Conservation (phyloP, 2,329 filamentous ascomycete genomes). For the Penicillium italicum region DNA sequence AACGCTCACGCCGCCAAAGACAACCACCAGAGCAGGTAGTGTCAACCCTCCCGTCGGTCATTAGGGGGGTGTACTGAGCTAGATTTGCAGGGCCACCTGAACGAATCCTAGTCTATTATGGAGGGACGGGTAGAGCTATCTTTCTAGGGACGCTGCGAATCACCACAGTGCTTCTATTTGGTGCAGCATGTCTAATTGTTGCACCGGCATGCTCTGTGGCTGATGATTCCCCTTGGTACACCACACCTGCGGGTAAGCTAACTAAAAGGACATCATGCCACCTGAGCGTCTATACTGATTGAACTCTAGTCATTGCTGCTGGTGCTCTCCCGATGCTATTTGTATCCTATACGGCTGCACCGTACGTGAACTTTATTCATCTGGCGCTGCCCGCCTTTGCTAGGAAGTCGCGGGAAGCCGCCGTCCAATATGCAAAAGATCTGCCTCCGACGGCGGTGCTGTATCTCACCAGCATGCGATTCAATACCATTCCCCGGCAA, state of each 20-base stretch:
- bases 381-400: constrained; percentile 65
- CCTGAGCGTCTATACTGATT: neutral
- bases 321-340: constrained; percentile 64
- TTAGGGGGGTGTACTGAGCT: constrained; percentile 8
- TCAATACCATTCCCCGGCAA: constrained; percentile 42
- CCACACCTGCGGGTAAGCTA: constrained; percentile 41
- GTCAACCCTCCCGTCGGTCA: too few relatives aligned
- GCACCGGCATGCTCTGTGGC: constrained; percentile 55
- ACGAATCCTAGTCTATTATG: constrained; percentile 68
- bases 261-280: neutral
- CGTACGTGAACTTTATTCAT: constrained; percentile 70
- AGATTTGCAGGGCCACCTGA: constrained; percentile 35
- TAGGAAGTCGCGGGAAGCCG: constrained; percentile 54
- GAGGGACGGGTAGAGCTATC: constrained; percentile 63
- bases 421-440: constrained; percentile 43
- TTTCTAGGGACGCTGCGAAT: constrained; percentile 69
- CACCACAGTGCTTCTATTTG: constrained; percentile 65
- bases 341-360: constrained; percentile 61
- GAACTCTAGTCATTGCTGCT: constrained; percentile 51
- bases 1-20: constrained; percentile 22
- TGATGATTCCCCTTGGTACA: constrained; percentile 45
- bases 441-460: constrained; percentile 44
- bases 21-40: constrained; percentile 30
- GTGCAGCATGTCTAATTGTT: constrained; percentile 62
- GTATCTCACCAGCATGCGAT: constrained; percentile 46